Base-by-base conservation (phyloP, 306 rosid genomes). In the Dryas drummondii region DNA sequence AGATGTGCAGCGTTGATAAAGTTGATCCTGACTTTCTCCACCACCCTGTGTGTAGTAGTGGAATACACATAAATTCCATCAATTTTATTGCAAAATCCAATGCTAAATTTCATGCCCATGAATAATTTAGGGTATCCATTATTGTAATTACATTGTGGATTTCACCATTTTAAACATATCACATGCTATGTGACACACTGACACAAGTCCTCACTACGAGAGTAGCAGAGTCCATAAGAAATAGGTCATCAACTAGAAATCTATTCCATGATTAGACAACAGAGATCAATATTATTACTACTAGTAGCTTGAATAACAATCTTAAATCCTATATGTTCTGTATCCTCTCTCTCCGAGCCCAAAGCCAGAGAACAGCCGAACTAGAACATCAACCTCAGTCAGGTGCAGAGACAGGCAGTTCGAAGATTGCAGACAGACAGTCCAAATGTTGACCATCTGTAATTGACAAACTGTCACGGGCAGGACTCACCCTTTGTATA, bases 21-120 rank as follows among this genome's bases (percentile, higher is more conserved):
- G 93, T 76, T 87, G 96, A 78, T 79, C 92, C 73, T 80, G 85
- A 79, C 97, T 91, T 85, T 94, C 99, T 68, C 99, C 99, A 41
- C 97, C 99, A 54, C 97, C 99, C 97, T 94, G 86, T 37, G 62
- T 45, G 55, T 57, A 19, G 56, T 64, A 55, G 58, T 19, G 65
- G 56, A 54, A 74, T 44, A 82, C 27, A 75, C 75, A 82, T 51
- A 72, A 76, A 76, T 62, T 58, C 59, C 73, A 76, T 27, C 54
- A 6, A 65, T 9, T 67, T 8, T 12, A 49, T 57, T 57, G 22
- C 27, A 59, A 57, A 14, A 4, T 15, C 48, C 32, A 5, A 40
- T 7, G 68, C 42, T 10, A 57, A 41, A 19, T 19, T 6, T 22
- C 13, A 71, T 22, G 45, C 5, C 5, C n/a, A 14, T 19, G 40